Evolutionary conservation across 371 early-diverging fungal species (phyloP).

Genomic region (Syncephalastrum monosporum): DNA sequence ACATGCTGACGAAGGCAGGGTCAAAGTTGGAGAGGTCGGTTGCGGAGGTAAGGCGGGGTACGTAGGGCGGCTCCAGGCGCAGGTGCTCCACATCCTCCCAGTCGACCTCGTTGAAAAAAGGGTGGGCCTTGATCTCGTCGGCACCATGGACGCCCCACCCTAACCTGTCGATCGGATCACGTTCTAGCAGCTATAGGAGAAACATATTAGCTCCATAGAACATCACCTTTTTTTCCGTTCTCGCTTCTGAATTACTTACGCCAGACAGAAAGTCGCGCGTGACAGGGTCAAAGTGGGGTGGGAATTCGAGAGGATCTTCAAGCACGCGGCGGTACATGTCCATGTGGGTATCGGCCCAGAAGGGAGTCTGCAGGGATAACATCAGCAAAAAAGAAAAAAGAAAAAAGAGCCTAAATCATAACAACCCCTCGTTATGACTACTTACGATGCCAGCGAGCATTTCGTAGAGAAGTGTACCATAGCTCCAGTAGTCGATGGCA

Average conservation of each 20-base stretch:
- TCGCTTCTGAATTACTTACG: conserved; percentile 37
- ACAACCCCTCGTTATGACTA: conserved; percentile 1
- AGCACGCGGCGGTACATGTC: conserved; percentile 82
- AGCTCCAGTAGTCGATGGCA: conserved; percentile 96
- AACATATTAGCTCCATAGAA: not conserved
- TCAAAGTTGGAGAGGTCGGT: conserved; percentile 67
- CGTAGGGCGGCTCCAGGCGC: conserved; percentile 53
- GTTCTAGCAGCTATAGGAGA: conserved; percentile 59
- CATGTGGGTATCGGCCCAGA: conserved; percentile 77
- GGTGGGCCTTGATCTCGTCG: conserved; percentile 62
- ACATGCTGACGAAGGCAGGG: conserved; percentile 55
- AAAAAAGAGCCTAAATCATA: not conserved
- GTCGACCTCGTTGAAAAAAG: conserved; percentile 64
- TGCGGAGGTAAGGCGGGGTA: conserved; percentile 46
- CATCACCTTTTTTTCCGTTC: not conserved
- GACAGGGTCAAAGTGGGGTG: conserved; percentile 51
- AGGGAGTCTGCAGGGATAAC: conserved; percentile 63
- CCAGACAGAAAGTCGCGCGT: conserved; percentile 61
- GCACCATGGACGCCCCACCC: conserved; percentile 58
- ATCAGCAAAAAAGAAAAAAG: conserved; percentile 5
- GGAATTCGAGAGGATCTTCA: conserved; percentile 72
- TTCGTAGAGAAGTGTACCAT: conserved; percentile 92
- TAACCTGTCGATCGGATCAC: conserved; percentile 65
- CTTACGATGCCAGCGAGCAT: conserved; percentile 70
- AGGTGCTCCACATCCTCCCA: conserved; percentile 65